Conservation (phyloP, 1,139 yeast species). For the Williopsis jadinii region DNA sequence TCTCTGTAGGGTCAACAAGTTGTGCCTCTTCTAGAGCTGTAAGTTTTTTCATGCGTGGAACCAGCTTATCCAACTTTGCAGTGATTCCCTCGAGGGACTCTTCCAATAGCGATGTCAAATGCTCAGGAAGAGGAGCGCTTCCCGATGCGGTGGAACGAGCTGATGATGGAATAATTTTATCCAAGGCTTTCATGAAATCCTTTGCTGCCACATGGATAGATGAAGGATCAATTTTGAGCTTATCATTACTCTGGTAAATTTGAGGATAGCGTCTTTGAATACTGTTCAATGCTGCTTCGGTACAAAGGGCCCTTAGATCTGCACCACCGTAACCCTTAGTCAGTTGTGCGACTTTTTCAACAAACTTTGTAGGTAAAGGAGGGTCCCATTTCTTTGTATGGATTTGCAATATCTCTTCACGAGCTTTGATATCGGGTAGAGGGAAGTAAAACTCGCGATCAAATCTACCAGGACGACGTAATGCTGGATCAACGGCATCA, state of each 20-base stretch:
- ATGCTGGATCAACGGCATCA: constrained; percentile 94
- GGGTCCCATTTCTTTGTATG: constrained; percentile 92
- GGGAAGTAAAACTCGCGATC: constrained; percentile 97
- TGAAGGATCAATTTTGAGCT: constrained; percentile 64
- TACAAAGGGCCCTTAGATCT: constrained; percentile 86
- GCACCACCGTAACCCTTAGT: constrained; percentile 99
- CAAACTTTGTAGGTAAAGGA: constrained; percentile 49
- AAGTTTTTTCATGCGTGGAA: constrained; percentile 56
- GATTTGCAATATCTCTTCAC: constrained; percentile 70
- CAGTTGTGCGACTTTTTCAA: constrained; percentile 62
- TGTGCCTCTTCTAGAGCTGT: constrained; percentile 66
- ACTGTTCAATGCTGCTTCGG: constrained; percentile 90
- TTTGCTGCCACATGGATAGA: constrained; percentile 71
- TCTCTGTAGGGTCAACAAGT: constrained; percentile 50
- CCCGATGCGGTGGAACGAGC: constrained; percentile 75
- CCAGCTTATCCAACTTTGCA: constrained; percentile 43
- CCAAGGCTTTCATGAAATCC: constrained; percentile 83
- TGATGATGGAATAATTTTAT: constrained; percentile 86
- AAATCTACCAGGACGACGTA: constrained; percentile 95
- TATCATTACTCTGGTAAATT: constrained; percentile 72
- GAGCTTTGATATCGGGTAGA: constrained; percentile 74
- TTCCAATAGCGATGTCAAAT: constrained; percentile 55
- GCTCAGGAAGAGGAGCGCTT: constrained; percentile 75
- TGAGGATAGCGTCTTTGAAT: constrained; percentile 93
- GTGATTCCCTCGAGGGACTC: constrained; percentile 42